Conservation (phyloP, 2,329 filamentous ascomycete species). For the Botrytis fragariae region DNA sequence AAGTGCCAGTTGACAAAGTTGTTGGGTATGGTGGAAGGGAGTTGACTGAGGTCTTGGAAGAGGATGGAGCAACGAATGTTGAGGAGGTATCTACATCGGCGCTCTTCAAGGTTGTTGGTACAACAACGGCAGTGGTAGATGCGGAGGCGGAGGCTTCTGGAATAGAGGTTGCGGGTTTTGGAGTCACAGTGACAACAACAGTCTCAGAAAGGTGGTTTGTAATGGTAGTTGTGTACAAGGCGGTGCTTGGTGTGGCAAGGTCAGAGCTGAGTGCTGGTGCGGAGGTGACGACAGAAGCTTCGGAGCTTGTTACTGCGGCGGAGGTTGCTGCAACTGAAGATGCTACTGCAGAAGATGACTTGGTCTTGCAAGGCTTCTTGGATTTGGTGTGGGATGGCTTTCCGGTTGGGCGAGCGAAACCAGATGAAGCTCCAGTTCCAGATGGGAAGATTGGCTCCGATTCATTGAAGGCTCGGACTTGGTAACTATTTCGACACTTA, state of each 20-base stretch:
- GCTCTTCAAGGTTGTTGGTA: slow-evolving; percentile 6
- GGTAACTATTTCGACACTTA: background rate
- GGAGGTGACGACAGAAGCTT: background rate
- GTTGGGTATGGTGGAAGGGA: slow-evolving; percentile 17
- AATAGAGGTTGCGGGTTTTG: background rate
- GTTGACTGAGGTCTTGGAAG: background rate
- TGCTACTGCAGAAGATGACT: slow-evolving; percentile 11
- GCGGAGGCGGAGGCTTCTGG: background rate
- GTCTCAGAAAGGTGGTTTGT: background rate
- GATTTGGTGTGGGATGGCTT: background rate
- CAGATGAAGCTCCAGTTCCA: background rate
- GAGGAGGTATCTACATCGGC: background rate
- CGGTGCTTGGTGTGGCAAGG: slow-evolving; percentile 6
- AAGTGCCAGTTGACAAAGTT: slow-evolving; percentile 3
- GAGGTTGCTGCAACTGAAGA: background rate
- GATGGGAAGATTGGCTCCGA: slow-evolving; percentile 1
- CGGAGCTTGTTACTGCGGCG: background rate
- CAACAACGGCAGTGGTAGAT: background rate
- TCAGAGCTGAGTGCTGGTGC: background rate
- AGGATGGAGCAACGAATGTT: slow-evolving; percentile 1
- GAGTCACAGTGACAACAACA: slow-evolving; percentile 6
- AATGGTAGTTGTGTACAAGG: slow-evolving; percentile 1
- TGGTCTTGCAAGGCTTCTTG: slow-evolving; percentile 13
- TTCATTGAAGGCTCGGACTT: slow-evolving; percentile 6
- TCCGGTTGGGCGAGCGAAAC: background rate